Evolutionary conservation across 768 basidiomycete genomes (phyloP).

Genomic region (Myochromella boudieri): DNA sequence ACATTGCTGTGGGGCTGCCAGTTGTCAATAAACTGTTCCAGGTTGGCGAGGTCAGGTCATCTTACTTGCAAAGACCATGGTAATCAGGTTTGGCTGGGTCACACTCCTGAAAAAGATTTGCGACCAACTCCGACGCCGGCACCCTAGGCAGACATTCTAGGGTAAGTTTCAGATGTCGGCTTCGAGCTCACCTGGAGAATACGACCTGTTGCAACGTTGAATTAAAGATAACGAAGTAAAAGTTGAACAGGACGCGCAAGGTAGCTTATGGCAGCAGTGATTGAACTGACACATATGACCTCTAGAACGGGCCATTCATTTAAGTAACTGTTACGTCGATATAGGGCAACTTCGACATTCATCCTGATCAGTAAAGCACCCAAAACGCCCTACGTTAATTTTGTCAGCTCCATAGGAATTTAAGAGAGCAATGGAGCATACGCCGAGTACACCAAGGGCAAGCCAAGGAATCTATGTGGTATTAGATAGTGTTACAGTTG

Average conservation of each 20-base stretch:
- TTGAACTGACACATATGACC: constrained; percentile 57
- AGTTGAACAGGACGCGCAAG: constrained; percentile 38
- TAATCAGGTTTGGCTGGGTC: constrained; percentile 63
- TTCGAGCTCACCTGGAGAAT: constrained; percentile 50
- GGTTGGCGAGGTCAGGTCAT: too few relatives aligned
- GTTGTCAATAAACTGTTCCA: too few relatives aligned
- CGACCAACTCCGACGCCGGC: constrained; percentile 78
- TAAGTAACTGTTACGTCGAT: constrained; percentile 54
- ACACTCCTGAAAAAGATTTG: constrained; percentile 84
- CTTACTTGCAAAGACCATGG: constrained; percentile 82
- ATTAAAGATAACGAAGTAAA: neutral
- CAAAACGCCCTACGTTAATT: constrained; percentile 53
- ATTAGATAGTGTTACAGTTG: neutral
- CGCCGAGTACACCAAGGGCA: constrained; percentile 60
- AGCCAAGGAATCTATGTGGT: constrained; percentile 75
- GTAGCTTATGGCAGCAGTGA: constrained; percentile 73
- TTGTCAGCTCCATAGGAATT: constrained; percentile 1
- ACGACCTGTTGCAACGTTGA: constrained; percentile 46
- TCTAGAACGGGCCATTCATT: constrained; percentile 65
- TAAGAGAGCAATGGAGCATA: constrained; percentile 25
- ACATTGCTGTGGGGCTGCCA: constrained; percentile 59
- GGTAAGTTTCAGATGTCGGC: neutral
- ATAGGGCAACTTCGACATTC: constrained; percentile 64
- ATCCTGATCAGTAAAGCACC: constrained; percentile 66
- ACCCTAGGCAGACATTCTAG: constrained; percentile 38